Base-by-base conservation (phyloP, 345 rosid genomes). In the Cardamine resedifolia region DNA sequence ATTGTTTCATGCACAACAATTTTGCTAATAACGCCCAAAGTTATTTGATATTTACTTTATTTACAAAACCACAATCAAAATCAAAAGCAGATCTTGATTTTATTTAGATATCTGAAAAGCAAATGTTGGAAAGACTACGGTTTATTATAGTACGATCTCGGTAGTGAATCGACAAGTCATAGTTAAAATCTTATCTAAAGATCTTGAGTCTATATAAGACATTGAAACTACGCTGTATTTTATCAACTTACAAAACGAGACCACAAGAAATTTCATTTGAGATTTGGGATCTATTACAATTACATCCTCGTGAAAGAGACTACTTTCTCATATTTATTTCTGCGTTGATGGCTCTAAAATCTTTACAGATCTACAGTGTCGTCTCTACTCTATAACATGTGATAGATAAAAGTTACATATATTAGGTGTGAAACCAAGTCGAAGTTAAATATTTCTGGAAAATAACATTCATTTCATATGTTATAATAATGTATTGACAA, bases 161-260 rank as follows among this genome's bases (percentile, higher is more conserved):
- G 50, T 39, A 23, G 21, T 38, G 65, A 60, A 60, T 39, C 23
- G 65, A 23, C 65, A 41, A 39, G 49, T 60, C 65, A 59, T 59
- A 1, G 19, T 14, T 38, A 11, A 2, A 21, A 59, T 21, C 15
- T 12, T 14, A 11, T 58, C 27, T 19, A 58, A 11, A 58, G 10
- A 58, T 33, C 45, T 34, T 58, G 28, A 34, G 34, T 56, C 21
- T n/a, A 10, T 55, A 21, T 49, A 31, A 31, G 34, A 31, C 34
- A 33, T 9, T 33, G 11, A 9, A 33, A 33, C 38, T 33, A 33
- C 38, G 11, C 11, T 33, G 38, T 9, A 44, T 44, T n/a, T 6
- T 44, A 44, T 44, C 6, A n/a, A n/a, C 19, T n/a, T 44, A n/a
- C 7, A 50, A 50, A 50, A 30, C 39, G 15, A 16, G 61, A 10